Percentiles rank a stretch among this genome's conserved stretches.
These are phyloP conservation scores for Calonectria henricotiae DNA, from an alignment of 2,329 filamentous ascomycete genomes.

Conservation along the genomic window DNA sequence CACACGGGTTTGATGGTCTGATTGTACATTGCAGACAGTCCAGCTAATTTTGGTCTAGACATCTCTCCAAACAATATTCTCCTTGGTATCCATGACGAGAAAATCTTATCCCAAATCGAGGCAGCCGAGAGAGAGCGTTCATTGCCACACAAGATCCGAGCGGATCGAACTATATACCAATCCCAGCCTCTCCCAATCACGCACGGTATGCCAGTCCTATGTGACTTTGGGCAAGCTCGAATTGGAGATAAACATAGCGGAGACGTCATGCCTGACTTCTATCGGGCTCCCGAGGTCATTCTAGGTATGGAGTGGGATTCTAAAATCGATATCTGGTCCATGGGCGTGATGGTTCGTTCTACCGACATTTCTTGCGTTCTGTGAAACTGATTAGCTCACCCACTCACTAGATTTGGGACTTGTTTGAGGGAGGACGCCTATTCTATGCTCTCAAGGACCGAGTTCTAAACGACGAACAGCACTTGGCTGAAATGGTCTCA, in stretches of 20 bases:
- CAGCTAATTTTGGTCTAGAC: not conserved
- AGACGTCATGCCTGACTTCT: not conserved
- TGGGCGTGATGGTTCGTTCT: not conserved
- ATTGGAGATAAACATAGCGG: not conserved
- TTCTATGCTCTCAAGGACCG: not conserved
- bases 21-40: not conserved
- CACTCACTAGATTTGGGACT: not conserved
- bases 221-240: not conserved
- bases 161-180: not conserved
- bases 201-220: not conserved
- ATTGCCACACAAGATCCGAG: not conserved
- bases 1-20: not conserved
- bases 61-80: not conserved
- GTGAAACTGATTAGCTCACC: not conserved
- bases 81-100: not conserved
- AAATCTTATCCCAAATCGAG: not conserved
- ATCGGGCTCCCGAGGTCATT: not conserved
- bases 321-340: not conserved
- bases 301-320: not conserved
- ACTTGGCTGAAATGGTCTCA: constrained; percentile 1
- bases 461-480: not conserved
- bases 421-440: constrained; percentile 1
- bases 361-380: not conserved
- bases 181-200: not conserved
- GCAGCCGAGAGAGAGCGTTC: not conserved